Evolutionary conservation across 208 protist genomes (phyloP).

Genomic region (Acanthamoeba sp.): DNA sequence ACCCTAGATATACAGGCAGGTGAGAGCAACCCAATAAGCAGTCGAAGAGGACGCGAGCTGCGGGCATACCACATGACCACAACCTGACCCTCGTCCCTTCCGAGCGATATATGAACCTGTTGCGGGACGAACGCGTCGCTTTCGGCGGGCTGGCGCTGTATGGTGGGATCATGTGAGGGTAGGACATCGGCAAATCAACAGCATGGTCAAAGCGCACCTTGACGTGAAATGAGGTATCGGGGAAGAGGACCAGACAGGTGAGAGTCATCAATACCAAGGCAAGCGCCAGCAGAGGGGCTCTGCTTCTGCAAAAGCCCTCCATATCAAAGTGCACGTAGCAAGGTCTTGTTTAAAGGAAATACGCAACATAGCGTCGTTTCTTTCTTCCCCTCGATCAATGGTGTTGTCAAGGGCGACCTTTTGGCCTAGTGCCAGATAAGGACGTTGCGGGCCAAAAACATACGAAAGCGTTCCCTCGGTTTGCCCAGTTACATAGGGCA

Average conservation of each 20-base stretch:
- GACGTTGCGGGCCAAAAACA: too few relatives aligned
- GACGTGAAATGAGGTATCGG: not conserved
- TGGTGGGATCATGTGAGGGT: not conserved
- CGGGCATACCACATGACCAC: conserved; percentile 6
- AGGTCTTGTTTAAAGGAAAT: too few relatives aligned
- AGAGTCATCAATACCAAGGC: not conserved
- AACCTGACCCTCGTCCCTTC: not conserved
- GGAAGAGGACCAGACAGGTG: not conserved
- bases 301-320: not conserved
- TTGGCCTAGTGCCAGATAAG: too few relatives aligned
- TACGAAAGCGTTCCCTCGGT: too few relatives aligned
- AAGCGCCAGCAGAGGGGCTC: not conserved
- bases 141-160: not conserved
- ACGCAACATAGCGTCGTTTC: too few relatives aligned
- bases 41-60: not conserved
- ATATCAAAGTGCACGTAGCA: too few relatives aligned
- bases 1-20: too few relatives aligned
- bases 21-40: not conserved
- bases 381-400: too few relatives aligned
- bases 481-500: too few relatives aligned
- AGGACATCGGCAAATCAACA: too few relatives aligned
- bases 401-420: too few relatives aligned
- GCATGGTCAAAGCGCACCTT: not conserved
- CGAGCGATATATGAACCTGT: conserved; percentile 8
- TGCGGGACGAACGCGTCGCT: not conserved